These are phyloP conservation scores for Alternaria ventricosa DNA, from an alignment of 2,329 filamentous ascomycete species.

Conservation along the genomic window DNA sequence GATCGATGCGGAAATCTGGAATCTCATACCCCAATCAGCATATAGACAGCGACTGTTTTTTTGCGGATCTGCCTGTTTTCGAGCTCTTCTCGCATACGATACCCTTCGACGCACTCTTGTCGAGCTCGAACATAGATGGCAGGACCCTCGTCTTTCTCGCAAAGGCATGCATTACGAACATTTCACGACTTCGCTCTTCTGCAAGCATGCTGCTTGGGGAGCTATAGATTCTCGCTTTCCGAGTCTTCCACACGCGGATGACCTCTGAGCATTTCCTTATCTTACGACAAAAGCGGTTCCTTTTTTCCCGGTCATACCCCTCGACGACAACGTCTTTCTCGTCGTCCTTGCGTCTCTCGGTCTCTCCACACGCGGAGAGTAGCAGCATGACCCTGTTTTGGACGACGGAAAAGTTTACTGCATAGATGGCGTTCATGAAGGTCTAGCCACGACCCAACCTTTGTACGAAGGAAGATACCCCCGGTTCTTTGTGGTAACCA, in stretches of 20 bases:
- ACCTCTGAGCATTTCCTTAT: constrained; percentile 36
- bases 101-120: constrained; percentile 44
- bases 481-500: constrained; percentile 35
- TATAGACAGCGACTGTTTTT: constrained; percentile 60
- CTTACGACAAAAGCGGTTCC: constrained; percentile 49
- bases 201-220: constrained; percentile 51
- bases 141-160: constrained; percentile 40
- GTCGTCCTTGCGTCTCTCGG: constrained; percentile 39
- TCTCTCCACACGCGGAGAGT: constrained; percentile 33
- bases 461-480: constrained; percentile 46
- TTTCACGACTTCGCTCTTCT: constrained; percentile 48
- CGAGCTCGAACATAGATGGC: constrained; percentile 48
- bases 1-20: constrained; percentile 50
- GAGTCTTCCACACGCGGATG: constrained; percentile 47
- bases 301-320: constrained; percentile 43
- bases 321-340: constrained; percentile 36
- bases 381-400: constrained; percentile 33
- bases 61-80: constrained; percentile 50
- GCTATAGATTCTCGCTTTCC: constrained; percentile 50
- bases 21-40: constrained; percentile 58
- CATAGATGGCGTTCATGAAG: constrained; percentile 50
- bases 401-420: constrained; percentile 45
- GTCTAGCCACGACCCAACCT: constrained; percentile 32
- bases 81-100: constrained; percentile 49
- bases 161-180: constrained; percentile 49